These are phyloP conservation scores for Salix udensis DNA, from an alignment of 345 rosid genomes.

Conservation along the genomic window DNA sequence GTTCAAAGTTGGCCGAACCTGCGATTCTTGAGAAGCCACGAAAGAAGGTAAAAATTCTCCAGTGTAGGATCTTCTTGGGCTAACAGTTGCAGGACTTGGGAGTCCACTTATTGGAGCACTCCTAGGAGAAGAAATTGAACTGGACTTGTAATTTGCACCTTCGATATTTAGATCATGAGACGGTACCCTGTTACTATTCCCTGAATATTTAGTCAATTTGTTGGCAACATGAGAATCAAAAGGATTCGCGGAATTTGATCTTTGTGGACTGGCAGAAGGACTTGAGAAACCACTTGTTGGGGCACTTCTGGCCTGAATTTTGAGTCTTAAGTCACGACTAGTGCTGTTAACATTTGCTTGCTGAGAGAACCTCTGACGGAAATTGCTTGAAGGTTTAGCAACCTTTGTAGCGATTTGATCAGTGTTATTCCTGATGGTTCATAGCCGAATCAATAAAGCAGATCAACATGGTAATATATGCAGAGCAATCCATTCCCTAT, in stretches of 20 bases:
- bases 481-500: not conserved
- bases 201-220: constrained; percentile 10
- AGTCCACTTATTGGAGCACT: constrained; percentile 59
- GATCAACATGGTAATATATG: not conserved
- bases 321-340: constrained; percentile 29
- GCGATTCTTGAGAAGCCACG: constrained; percentile 15
- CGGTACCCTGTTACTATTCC: constrained; percentile 26
- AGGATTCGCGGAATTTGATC: constrained; percentile 18
- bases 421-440: constrained; percentile 25
- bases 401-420: constrained; percentile 16
- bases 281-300: constrained; percentile 54
- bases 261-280: constrained; percentile 45
- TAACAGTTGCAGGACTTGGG: constrained; percentile 42
- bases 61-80: constrained; percentile 35
- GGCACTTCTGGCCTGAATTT: constrained; percentile 49
- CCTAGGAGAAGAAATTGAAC: constrained; percentile 29
- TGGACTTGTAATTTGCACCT: constrained; percentile 23
- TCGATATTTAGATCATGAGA: constrained; percentile 28
- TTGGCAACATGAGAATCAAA: not conserved
- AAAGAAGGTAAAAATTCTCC: constrained; percentile 19
- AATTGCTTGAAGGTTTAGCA: constrained; percentile 13
- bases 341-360: constrained; percentile 21
- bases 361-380: constrained; percentile 18
- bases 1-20: constrained; percentile 21
- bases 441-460: not conserved